phyloP scores from a whole-genome alignment of 345 rosid genomes.

The Lumnitzera littorea region DNA sequence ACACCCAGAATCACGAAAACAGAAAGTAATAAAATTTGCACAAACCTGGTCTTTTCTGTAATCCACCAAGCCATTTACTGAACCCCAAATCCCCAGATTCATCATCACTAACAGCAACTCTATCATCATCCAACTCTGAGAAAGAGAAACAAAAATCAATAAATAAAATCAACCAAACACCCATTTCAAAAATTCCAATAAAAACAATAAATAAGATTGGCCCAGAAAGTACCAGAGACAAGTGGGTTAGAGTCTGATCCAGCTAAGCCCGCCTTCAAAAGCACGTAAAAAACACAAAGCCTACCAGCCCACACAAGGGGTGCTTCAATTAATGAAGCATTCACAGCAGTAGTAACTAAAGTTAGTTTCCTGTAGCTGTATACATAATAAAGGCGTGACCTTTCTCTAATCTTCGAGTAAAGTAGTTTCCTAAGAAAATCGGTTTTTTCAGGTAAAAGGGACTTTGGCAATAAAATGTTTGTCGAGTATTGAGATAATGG shows the following conservation, averaged over 20 bases:
- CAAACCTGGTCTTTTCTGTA: conserved; percentile 61
- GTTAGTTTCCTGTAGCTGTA: not conserved
- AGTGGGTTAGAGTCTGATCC: conserved; percentile 78
- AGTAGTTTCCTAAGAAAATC: no score
- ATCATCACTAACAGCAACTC: conserved; percentile 11
- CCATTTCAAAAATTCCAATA: not conserved
- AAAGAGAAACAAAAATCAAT: not conserved
- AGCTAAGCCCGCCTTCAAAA: conserved; percentile 72
- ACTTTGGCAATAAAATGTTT: not conserved
- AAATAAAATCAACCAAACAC: not conserved
- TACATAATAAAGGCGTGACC: not conserved
- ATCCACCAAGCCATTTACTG: conserved; percentile 59
- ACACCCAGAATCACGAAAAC: no score
- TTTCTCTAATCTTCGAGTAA: no score
- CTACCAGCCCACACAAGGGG: conserved; percentile 87
- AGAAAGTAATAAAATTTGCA: not conserved
- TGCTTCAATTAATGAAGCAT: conserved; percentile 60
- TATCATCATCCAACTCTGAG: conserved; percentile 40
- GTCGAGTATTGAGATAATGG: no score
- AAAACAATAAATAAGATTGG: not conserved
- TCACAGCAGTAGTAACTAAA: conserved; percentile 14
- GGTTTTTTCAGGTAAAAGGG: not conserved
- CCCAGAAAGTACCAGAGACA: conserved; percentile 48
- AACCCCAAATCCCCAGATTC: conserved; percentile 79
- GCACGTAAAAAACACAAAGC: conserved; percentile 71